phyloP scores from a whole-genome alignment of 2,329 filamentous ascomycete species.

The Pseudogymnoascus sp. region DNA sequence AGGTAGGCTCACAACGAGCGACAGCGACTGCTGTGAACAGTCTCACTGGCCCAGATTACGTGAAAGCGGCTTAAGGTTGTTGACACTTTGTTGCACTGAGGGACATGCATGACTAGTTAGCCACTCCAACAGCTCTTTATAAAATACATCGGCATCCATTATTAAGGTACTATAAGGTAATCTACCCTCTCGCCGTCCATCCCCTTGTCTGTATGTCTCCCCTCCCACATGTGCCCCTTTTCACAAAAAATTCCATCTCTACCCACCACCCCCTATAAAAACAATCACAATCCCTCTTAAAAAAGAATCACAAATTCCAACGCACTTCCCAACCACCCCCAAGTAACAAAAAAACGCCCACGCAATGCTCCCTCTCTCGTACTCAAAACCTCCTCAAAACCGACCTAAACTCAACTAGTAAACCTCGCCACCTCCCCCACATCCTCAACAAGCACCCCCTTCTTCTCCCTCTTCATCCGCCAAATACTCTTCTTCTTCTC shows the following conservation, averaged over 20 bases:
- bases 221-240: not conserved
- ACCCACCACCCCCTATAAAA: not conserved
- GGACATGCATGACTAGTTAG: too few relatives aligned
- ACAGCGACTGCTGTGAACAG: too few relatives aligned
- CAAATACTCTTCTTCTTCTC: constrained; percentile 60
- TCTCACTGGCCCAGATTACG: too few relatives aligned
- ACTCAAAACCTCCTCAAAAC: not conserved
- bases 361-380: not conserved
- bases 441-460: not conserved
- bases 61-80: too few relatives aligned
- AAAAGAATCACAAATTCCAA: not conserved
- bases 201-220: not conserved
- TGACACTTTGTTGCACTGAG: too few relatives aligned
- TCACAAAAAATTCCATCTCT: not conserved
- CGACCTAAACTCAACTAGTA: not conserved
- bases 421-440: not conserved
- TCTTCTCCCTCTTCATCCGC: constrained; percentile 49
- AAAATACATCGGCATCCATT: not conserved
- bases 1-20: too few relatives aligned
- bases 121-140: not conserved
- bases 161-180: not conserved
- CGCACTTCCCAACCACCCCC: not conserved
- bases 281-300: not conserved
- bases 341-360: not conserved
- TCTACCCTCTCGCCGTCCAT: not conserved